These are phyloP conservation scores for Boletus vinaceobasis DNA, from an alignment of 768 basidiomycete genomes.

Conservation along the genomic window DNA sequence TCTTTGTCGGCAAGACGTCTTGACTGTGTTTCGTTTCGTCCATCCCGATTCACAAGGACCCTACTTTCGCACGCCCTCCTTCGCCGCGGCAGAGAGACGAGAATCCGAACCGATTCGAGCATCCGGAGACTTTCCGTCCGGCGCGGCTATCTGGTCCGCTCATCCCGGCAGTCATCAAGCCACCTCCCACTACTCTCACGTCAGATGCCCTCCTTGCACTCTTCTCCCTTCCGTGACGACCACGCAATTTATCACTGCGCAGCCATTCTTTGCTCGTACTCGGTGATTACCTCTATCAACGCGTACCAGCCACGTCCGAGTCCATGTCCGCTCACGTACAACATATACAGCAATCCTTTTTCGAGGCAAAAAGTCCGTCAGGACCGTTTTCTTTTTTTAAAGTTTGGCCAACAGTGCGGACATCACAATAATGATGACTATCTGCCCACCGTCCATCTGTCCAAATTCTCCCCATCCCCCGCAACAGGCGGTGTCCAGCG, in stretches of 20 bases:
- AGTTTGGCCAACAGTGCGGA: background rate
- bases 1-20: constrained; percentile 8
- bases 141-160: constrained; percentile 16
- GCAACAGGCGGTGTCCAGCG: too few species aligned
- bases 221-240: background rate
- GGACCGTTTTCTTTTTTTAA: background rate
- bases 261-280: too few species aligned
- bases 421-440: background rate
- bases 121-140: constrained; percentile 28
- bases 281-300: background rate
- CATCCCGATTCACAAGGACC: constrained; percentile 25
- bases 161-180: constrained; percentile 11
- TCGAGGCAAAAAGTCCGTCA: too few species aligned
- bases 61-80: background rate
- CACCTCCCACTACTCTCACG: background rate
- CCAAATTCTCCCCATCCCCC: background rate
- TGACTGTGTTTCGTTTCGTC: background rate
- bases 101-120: constrained; percentile 13
- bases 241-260: background rate
- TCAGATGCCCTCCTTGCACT: too few species aligned
- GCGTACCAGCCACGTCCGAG: too few species aligned
- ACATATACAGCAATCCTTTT: too few species aligned
- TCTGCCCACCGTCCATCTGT: too few species aligned
- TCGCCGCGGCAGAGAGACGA: constrained; percentile 1
- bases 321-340: too few species aligned